Evolutionary conservation across 768 basidiomycete species (phyloP).

Genomic region (Crassisporium funariophilum): DNA sequence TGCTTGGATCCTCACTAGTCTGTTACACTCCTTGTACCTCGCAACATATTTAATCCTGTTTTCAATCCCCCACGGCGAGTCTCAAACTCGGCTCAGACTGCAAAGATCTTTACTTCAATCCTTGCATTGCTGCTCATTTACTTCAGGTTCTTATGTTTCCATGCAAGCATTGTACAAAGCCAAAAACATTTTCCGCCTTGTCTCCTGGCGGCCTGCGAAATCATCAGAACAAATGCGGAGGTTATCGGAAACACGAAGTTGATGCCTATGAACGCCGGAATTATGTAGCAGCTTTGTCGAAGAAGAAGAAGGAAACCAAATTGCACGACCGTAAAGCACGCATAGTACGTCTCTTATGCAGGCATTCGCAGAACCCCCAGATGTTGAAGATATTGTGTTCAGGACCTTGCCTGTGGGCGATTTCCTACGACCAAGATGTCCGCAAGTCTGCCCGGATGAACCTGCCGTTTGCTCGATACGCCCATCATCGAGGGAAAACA

Average conservation of each 20-base stretch:
- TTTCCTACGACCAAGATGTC: too few species aligned
- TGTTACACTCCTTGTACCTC: conserved; percentile 7
- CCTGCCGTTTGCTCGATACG: too few species aligned
- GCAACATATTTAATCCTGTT: conserved; percentile 3
- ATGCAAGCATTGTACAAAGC: conserved; percentile 15
- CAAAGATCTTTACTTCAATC: too few species aligned
- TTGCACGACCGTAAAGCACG: conserved; percentile 7
- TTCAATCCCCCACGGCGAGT: too few species aligned
- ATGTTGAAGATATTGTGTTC: too few species aligned
- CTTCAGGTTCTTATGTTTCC: conserved; percentile 7
- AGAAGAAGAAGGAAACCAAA: conserved; percentile 8
- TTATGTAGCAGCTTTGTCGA: conserved; percentile 2
- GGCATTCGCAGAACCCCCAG: too few species aligned
- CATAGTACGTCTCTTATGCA: conserved; percentile 8
- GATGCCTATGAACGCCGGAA: conserved; percentile 7
- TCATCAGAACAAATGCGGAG: conserved; percentile 17
- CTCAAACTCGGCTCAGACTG: too few species aligned
- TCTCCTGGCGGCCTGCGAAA: conserved; percentile 10
- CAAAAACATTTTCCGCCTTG: conserved; percentile 9
- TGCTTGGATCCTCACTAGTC: too few species aligned
- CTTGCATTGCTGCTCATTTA: conserved; percentile 5
- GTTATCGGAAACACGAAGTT: conserved; percentile 7
- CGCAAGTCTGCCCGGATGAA: too few species aligned
- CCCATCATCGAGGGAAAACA: too few species aligned
- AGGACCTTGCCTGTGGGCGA: too few species aligned